Conservation (phyloP, 139 green algal species). For the Eudorina sp. region DNA sequence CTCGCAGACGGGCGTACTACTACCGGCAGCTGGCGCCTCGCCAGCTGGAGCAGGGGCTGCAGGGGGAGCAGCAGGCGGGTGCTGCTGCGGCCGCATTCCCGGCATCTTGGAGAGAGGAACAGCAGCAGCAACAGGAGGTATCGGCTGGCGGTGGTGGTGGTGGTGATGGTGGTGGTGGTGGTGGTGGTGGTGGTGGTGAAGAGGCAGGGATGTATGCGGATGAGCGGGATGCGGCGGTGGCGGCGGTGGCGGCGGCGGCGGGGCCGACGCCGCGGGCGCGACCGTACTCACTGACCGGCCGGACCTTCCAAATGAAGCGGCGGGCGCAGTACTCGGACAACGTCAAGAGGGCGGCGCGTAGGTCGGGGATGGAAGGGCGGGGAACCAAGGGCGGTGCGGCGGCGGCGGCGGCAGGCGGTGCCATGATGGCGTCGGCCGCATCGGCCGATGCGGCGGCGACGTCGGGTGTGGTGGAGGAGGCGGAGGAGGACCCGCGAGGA, state of each 20-base stretch:
- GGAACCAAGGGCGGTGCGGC: background rate
- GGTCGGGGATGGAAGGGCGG: background rate
- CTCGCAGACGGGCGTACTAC: conserved; percentile 23
- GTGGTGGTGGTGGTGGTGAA: too few relatives aligned
- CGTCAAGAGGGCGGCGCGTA: conserved; percentile 26
- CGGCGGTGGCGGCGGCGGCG: background rate
- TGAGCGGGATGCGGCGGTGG: background rate
- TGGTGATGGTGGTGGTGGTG: background rate
- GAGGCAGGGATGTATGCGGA: too few relatives aligned
- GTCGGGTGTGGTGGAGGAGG: background rate
- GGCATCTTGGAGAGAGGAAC: too few relatives aligned
- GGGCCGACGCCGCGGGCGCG: background rate
- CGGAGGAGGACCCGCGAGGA: background rate
- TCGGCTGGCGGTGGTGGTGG: background rate
- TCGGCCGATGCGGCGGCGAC: background rate
- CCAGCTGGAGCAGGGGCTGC: background rate
- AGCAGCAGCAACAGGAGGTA: background rate
- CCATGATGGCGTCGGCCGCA: background rate
- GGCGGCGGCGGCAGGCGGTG: background rate
- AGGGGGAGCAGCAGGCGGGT: too few relatives aligned
- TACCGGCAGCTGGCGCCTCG: background rate
- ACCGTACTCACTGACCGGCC: background rate
- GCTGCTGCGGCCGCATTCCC: too few relatives aligned
- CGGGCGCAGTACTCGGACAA: conserved; percentile 21
- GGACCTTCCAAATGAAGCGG: background rate